A percentile compares a stretch with the other conserved stretches of the same genome.
Evolutionary conservation across 2,329 filamentous ascomycete genomes (phyloP).

Genomic region (Aspergillus sp.): DNA sequence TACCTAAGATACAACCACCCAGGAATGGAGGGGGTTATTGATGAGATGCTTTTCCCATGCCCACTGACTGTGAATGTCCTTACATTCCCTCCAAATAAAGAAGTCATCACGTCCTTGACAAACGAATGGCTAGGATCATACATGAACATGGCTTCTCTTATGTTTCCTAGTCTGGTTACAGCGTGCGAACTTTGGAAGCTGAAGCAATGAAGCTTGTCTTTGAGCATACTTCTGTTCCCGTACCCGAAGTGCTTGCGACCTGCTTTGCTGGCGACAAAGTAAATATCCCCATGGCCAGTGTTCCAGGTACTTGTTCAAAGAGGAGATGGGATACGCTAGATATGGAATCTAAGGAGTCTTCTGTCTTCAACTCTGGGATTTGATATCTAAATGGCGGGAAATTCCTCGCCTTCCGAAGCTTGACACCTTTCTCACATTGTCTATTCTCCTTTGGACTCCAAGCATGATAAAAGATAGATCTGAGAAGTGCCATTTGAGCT

Average conservation of each 20-base stretch:
- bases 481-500: too few relatives aligned
- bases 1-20: too few relatives aligned
- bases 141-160: conserved; percentile 12
- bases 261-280: background rate
- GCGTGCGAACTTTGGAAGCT: conserved; percentile 10
- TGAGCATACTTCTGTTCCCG: conserved; percentile 12
- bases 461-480: too few relatives aligned
- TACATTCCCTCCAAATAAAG: conserved; percentile 8
- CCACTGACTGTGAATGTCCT: too few relatives aligned
- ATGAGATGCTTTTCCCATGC: too few relatives aligned
- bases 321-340: conserved; percentile 12
- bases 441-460: too few relatives aligned
- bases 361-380: conserved; percentile 14
- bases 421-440: too few relatives aligned
- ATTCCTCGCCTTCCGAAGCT: conserved; percentile 11
- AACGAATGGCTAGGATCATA: conserved; percentile 10
- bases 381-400: conserved; percentile 11
- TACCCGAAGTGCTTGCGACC: conserved; percentile 11
- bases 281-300: conserved; percentile 10
- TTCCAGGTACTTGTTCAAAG: conserved; percentile 10
- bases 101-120: conserved; percentile 9
- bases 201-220: conserved; percentile 16
- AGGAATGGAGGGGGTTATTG: too few relatives aligned
- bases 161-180: conserved; percentile 10
- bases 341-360: conserved; percentile 13